Evolutionary conservation across 192 early-diverging fungal species (phyloP).

Genomic region (Umbelopsis vinacea): DNA sequence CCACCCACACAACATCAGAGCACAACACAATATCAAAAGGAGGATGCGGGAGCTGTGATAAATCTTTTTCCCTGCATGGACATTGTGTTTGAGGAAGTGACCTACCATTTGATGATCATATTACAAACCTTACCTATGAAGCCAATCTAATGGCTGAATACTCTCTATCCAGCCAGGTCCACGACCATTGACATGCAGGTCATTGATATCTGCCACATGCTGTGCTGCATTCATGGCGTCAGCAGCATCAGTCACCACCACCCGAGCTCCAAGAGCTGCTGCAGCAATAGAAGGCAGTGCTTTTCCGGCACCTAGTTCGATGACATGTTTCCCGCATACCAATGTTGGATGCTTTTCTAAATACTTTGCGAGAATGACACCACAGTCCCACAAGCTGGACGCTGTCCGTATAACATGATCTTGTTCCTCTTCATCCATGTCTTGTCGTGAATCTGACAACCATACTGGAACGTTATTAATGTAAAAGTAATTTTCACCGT

Average conservation of each 20-base stretch:
- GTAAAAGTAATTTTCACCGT: constrained; percentile 1
- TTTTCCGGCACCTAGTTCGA: constrained; percentile 25
- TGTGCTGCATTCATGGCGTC: neutral
- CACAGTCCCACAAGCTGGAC: constrained; percentile 23
- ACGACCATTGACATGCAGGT: neutral
- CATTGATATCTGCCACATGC: constrained; percentile 5
- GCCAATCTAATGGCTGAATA: constrained; percentile 19
- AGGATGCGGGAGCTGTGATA: neutral
- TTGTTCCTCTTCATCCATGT: neutral
- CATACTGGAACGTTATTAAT: neutral
- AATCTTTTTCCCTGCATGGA: neutral
- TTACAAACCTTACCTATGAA: constrained; percentile 8
- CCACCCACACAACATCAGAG: constrained; percentile 26
- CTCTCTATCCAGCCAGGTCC: constrained; percentile 3
- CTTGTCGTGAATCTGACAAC: neutral
- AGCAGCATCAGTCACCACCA: constrained; percentile 18
- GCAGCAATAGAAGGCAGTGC: constrained; percentile 16
- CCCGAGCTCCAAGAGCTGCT: constrained; percentile 19
- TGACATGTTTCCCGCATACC: neutral
- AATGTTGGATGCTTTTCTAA: constrained; percentile 5
- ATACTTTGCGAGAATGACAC: constrained; percentile 24
- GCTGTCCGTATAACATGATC: constrained; percentile 24
- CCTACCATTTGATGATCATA: neutral
- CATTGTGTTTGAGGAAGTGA: neutral
- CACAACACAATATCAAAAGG: constrained; percentile 15